These are phyloP conservation scores for Cucurbita pepo DNA, from an alignment of 306 rosid species.

Conservation along the genomic window DNA sequence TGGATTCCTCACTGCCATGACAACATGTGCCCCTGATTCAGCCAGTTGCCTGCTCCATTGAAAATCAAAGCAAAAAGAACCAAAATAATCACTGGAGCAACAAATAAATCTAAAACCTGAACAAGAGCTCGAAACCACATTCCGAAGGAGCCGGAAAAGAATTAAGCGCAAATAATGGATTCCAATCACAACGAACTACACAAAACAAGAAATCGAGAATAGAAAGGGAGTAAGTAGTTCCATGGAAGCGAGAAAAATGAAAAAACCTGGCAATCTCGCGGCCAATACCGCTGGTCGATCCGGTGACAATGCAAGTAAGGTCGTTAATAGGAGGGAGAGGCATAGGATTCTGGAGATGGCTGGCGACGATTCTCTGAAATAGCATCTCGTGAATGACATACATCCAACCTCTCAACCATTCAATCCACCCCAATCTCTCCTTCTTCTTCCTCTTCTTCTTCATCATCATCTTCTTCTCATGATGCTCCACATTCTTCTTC, in stretches of 20 bases:
- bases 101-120: not conserved
- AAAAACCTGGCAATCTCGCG: conserved; percentile 74
- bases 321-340: conserved; percentile 72
- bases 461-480: not conserved
- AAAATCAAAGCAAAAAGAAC: not conserved
- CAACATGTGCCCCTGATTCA: conserved; percentile 86
- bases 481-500: conserved; percentile 21
- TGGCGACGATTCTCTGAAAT: conserved; percentile 74
- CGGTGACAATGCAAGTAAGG: conserved; percentile 77
- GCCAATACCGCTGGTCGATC: conserved; percentile 97
- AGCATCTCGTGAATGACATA: conserved; percentile 47
- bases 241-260: not conserved
- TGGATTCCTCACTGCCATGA: conserved; percentile 95
- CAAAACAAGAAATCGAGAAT: not conserved
- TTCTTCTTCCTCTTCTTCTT: conserved; percentile 24
- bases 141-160: not conserved
- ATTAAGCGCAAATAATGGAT: not conserved
- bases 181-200: not conserved
- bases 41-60: conserved; percentile 74
- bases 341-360: conserved; percentile 79
- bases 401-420: conserved; percentile 77
- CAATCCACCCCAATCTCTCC: conserved; percentile 67
- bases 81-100: not conserved
- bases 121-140: not conserved
- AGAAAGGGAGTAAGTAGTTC: not conserved